A percentile compares a stretch with the other conserved stretches of the same genome.
These are phyloP conservation scores for Spergularia bocconei DNA, from an alignment of 148 eudicot genomes.

Conservation along the genomic window DNA sequence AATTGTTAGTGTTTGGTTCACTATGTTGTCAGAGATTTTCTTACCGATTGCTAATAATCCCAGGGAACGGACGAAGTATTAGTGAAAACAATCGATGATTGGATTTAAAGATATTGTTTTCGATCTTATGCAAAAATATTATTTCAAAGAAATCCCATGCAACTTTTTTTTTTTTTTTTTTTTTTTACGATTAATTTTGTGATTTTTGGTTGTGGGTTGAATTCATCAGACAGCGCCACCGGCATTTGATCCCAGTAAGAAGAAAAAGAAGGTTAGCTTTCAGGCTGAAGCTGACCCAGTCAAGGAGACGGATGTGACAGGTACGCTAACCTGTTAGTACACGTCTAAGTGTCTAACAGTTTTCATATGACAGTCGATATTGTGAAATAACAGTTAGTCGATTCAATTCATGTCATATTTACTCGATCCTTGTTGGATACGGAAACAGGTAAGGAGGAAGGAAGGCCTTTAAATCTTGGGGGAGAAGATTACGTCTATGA, in stretches of 20 bases:
- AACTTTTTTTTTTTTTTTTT: background rate
- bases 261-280: slow-evolving; percentile 3
- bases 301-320: background rate
- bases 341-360: too few species aligned
- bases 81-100: too few species aligned
- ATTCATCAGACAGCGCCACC: background rate
- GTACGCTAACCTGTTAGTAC: background rate
- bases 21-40: too few species aligned
- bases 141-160: background rate
- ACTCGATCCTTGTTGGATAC: background rate
- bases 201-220: background rate
- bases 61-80: too few species aligned
- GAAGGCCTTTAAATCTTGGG: background rate
- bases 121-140: background rate
- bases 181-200: background rate
- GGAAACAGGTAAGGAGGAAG: background rate
- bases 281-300: background rate
- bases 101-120: too few species aligned
- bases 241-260: background rate
- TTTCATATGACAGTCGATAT: background rate
- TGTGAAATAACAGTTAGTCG: background rate
- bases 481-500: background rate
- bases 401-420: too few species aligned
- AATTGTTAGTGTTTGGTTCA: too few species aligned
- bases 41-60: too few species aligned